phyloP scores from a whole-genome alignment of 2,329 filamentous ascomycete genomes.

The Aspergillaceae sp. region DNA sequence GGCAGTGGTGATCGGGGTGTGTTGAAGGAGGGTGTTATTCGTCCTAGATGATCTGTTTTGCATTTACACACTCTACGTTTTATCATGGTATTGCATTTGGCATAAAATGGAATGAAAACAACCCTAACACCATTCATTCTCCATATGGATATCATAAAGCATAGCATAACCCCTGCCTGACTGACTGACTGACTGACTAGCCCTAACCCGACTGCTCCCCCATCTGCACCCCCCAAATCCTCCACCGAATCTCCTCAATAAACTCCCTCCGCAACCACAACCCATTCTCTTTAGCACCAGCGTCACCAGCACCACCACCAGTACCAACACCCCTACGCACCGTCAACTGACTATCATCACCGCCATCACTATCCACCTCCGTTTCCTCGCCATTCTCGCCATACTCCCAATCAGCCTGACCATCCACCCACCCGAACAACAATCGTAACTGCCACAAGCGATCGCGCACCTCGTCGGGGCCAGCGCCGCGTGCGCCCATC shows the following conservation, averaged over 20 bases:
- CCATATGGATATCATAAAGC: conserved; percentile 1
- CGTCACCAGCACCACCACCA: conserved; percentile 12
- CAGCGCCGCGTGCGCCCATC: conserved; percentile 20
- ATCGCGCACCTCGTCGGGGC: conserved; percentile 44
- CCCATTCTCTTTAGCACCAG: conserved; percentile 13
- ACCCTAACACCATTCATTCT: not conserved
- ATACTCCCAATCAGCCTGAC: not conserved
- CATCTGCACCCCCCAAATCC: conserved; percentile 33
- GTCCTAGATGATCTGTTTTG: conserved; percentile 9
- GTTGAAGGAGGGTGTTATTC: conserved; percentile 25
- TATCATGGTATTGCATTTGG: not conserved
- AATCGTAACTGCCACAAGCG: conserved; percentile 54
- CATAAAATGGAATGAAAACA: not conserved
- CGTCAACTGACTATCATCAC: not conserved
- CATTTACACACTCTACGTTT: too few relatives aligned
- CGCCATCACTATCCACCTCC: conserved; percentile 18
- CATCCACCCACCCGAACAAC: conserved; percentile 60
- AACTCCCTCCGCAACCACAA: conserved; percentile 33
- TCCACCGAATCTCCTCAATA: conserved; percentile 34
- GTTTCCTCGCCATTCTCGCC: conserved; percentile 24
- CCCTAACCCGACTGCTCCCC: conserved; percentile 5
- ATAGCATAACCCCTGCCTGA: not conserved
- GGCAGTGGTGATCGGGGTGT: conserved; percentile 41
- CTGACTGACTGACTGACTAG: conserved; percentile 2
- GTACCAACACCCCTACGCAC: conserved; percentile 23